phyloP scores from a whole-genome alignment of 2,329 filamentous ascomycete genomes.

The Aspergillus sp. region DNA sequence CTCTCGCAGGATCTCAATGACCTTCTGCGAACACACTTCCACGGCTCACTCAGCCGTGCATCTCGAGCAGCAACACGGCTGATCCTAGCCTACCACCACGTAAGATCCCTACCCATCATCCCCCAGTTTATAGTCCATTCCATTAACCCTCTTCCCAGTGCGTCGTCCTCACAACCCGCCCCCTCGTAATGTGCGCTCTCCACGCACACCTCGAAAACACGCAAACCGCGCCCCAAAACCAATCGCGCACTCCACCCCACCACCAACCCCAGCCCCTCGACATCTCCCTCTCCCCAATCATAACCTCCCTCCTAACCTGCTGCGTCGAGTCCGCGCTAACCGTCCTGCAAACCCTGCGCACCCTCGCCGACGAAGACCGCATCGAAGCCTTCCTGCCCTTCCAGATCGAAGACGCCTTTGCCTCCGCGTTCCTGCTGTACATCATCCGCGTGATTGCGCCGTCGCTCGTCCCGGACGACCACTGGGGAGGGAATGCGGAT shows the following conservation, averaged over 20 bases:
- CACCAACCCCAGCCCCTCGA: conserved; percentile 11
- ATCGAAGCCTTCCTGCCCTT: conserved; percentile 42
- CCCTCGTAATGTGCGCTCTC: conserved; percentile 27
- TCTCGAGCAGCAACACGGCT: conserved; percentile 27
- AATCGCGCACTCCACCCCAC: neutral
- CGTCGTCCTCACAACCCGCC: conserved; percentile 27
- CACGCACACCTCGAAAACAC: conserved; percentile 27
- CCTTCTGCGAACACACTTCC: conserved; percentile 24
- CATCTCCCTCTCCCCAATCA: conserved; percentile 23
- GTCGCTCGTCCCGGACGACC: conserved; percentile 33
- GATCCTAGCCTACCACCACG: conserved; percentile 29
- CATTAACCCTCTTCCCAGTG: conserved; percentile 13
- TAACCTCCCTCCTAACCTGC: conserved; percentile 25
- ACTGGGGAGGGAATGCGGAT: conserved; percentile 38
- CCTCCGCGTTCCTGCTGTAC: conserved; percentile 42
- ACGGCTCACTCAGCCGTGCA: conserved; percentile 23
- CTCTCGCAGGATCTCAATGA: conserved; percentile 25
- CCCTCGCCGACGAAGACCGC: neutral
- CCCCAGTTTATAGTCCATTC: neutral
- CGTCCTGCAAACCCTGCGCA: neutral
- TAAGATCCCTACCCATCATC: neutral
- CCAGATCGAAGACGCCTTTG: conserved; percentile 45
- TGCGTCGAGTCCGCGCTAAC: neutral
- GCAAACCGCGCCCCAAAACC: conserved; percentile 15
- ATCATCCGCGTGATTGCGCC: conserved; percentile 35